phyloP scores from a whole-genome alignment of 1,284 basidiomycete species.

The Leccinum solheimii region DNA sequence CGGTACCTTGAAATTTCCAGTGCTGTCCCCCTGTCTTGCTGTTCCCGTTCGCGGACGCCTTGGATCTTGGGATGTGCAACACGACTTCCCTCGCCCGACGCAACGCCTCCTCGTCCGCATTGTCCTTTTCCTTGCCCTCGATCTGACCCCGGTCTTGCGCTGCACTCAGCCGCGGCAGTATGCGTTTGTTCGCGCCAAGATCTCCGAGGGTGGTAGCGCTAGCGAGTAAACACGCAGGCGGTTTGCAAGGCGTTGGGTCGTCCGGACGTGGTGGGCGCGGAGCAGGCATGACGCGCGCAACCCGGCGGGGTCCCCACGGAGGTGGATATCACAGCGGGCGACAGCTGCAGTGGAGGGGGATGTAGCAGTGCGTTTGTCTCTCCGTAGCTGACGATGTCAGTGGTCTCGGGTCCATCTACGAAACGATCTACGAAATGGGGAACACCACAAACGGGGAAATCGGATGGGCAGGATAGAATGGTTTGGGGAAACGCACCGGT shows the following conservation, averaged over 20 bases:
- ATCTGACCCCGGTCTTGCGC: conserved; percentile 3
- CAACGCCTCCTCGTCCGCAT: conserved; percentile 31
- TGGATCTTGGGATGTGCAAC: conserved; percentile 36
- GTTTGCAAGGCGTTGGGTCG: conserved; percentile 71
- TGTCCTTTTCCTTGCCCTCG: conserved; percentile 16
- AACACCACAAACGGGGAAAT: neutral
- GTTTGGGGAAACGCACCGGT: conserved; percentile 44
- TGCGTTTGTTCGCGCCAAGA: conserved; percentile 26
- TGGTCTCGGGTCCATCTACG: conserved; percentile 62
- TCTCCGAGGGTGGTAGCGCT: conserved; percentile 20
- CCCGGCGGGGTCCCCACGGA: conserved; percentile 33
- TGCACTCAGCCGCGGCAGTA: conserved; percentile 7
- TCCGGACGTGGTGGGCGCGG: conserved; percentile 62
- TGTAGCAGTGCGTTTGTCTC: conserved; percentile 35
- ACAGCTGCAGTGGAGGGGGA: conserved; percentile 10
- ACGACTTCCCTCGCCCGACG: conserved; percentile 38
- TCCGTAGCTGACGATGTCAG: conserved; percentile 68
- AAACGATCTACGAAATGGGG: neutral
- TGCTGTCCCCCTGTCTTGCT: conserved; percentile 6
- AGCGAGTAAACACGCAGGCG: conserved; percentile 42
- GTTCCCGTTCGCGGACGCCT: conserved; percentile 6
- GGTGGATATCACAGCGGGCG: conserved; percentile 17
- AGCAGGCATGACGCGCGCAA: conserved; percentile 55
- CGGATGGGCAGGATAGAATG: neutral
- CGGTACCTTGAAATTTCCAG: conserved; percentile 49